Base-by-base conservation (phyloP, 1,284 basidiomycete genomes). In the Bjerkandera adusta region DNA sequence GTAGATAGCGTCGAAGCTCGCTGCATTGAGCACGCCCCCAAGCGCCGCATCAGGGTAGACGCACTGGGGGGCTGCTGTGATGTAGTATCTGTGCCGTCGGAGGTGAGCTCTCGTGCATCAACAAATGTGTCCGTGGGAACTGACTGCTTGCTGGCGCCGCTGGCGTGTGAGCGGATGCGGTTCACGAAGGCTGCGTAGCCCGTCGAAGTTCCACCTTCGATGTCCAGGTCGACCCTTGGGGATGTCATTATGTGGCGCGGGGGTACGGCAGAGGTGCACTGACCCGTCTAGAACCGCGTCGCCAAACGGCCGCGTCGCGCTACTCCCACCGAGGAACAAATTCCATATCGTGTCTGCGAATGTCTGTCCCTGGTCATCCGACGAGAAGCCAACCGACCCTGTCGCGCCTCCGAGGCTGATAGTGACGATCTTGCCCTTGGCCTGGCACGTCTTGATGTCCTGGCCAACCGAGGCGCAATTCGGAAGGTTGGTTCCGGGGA, bases 321-420 rank as follows among this genome's bases (percentile, higher is more conserved):
- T 79, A 21, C 63, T 70, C 11, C 80, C 80, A 24, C 80, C 75
- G 18, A 85, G 60, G 64, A 83, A 85, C 46, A 82, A 52, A 57
- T 84, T 71, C 81, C 82, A 84, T 40, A 85, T 72, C 4, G 75
- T 77, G 45, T 80, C 72, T 4, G 77, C 81, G 56, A 83, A 81
- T 2, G 65, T 57, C 35, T 67, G 60, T 10, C 71, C 81, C 54
- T 83, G 74, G 24, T 62, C 66, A 57, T 81, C 79, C 10, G 71
- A 75, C 21, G 66, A 55, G 59, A 84, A 83, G 1, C 79, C 78
- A 27, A 80, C 78, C 34, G 58, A 55, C 15, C 60, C 64, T 24
- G 60, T 57, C 2, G 60, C 62, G 8, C 64, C 64, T 26, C 65
- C 65, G 15, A 65, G 51, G 47, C 63, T 63, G 33, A 65, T 52